Evolutionary conservation across 768 basidiomycete genomes (phyloP).

Genomic region (Macrolepiota fuliginosa): DNA sequence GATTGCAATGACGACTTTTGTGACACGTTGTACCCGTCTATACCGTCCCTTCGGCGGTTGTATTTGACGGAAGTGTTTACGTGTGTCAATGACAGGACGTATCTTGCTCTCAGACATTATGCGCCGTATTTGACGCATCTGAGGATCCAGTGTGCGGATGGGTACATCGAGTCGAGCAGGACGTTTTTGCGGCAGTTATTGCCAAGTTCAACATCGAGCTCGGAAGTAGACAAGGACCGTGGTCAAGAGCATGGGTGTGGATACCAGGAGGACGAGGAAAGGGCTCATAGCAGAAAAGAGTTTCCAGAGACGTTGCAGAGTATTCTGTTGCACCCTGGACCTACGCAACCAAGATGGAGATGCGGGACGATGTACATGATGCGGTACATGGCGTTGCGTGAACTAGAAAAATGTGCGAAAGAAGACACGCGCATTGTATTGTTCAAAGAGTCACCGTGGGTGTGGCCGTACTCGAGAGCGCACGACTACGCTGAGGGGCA

Average conservation of each 20-base stretch:
- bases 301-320: slow-evolving; percentile 13
- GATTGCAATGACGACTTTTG: slow-evolving; percentile 11
- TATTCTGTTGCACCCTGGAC: slow-evolving; percentile 15
- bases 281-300: background rate
- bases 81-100: slow-evolving; percentile 4
- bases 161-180: slow-evolving; percentile 6
- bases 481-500: slow-evolving; percentile 4
- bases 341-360: background rate
- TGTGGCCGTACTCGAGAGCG: background rate
- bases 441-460: slow-evolving; percentile 5
- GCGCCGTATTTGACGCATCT: slow-evolving; percentile 16
- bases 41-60: slow-evolving; percentile 12
- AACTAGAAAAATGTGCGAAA: slow-evolving; percentile 3
- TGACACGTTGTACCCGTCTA: slow-evolving; percentile 8
- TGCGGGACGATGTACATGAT: slow-evolving; percentile 11
- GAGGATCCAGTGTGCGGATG: slow-evolving; percentile 7
- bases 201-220: background rate
- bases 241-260: too few relatives aligned
- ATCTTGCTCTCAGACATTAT: slow-evolving; percentile 11
- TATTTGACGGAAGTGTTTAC: slow-evolving; percentile 12
- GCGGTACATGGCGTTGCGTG: background rate
- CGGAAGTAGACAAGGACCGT: background rate
- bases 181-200: slow-evolving; percentile 9
- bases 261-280: background rate
- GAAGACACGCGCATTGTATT: slow-evolving; percentile 9